Evolutionary conservation across 2,329 filamentous ascomycete genomes (phyloP), one percentile per base, ranked within the genome.

Genomic region (Verticillium nubilum): DNA sequence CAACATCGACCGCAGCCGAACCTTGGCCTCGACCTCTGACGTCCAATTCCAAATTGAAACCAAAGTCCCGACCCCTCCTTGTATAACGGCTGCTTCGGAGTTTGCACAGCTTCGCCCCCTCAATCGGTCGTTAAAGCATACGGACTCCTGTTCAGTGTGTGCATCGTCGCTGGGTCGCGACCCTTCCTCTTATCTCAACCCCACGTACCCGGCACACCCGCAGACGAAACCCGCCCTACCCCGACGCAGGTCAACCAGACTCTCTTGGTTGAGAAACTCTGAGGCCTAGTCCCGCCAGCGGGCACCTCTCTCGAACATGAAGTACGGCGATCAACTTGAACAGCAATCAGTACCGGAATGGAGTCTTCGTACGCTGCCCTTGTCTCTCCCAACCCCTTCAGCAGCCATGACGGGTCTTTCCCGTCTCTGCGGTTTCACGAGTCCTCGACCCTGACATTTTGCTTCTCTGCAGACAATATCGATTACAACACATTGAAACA

Each of bases 401-500:
- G 23, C 42, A 31, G 28, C 28, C 28, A 10, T 31, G 28, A 31
- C 27, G 10, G 25, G 17, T 27, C 23, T 1, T 12, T 52, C 25
- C 23, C 23, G 5, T 23, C 47, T 7, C 25, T 19, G 19, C 19
- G 19, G 1, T 19, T 19, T n/a, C 23, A 15, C 2, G 10, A 7
- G 4, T 53, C 10, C 50, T 53, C 17, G 13, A 17, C n/a, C 25
- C 50, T 53, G 23, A 53, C 50, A 27, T 23, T 3, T 19, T 31
- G 33, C 52, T 15, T 9, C 28, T 6, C 15, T 27, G 33, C 71
- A 91, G 88, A 93, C 72, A 95, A 96, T 74, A 86, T 96, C 74
- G 91, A 95, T 73, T 96, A 96, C 79, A 91, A 94, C 72, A 89
- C 90, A 55, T 83, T 96, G 64, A 96, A 96, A 74, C 83, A 90